Base-by-base conservation (phyloP, 331 rosid species). In the Acacia pycnantha region DNA sequence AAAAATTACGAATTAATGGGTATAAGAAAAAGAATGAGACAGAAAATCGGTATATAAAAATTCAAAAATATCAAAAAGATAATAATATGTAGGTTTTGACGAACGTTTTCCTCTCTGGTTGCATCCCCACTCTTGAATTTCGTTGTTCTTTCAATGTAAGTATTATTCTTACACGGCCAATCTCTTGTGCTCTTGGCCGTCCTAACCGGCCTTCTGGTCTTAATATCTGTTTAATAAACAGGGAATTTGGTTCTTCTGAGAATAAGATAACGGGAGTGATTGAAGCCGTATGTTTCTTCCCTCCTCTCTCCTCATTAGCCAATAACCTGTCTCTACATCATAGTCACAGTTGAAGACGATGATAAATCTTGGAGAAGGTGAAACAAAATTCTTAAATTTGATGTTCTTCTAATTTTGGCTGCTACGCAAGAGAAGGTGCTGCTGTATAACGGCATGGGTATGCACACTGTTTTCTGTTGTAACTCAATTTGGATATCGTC, bases 401-500 rank as follows among this genome's bases (percentile, higher is more conserved):
- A 6, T 64, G 41, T 22, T 64, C 31, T 29, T 64, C 41, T 64
- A 14, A 14, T 27, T 31, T 64, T 65, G 44, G 71, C 41, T 15
- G 14, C 71, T 8, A 19, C 21, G 44, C 44, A 65, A 31, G 16
- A 29, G 44, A 65, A 65, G 70, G 41, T 14, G 41, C 71, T 47
- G 18, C 46, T 66, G 29, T 19, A 41, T 11, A 40, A 43, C 47
- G 50, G 31, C 70, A 76, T 79, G 77, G 66, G n/a, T 50, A 78
- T 78, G 71, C 85, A 72, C 1, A 53, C 66, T 62, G 43, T 74
- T 61, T 74, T 79, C 50, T 64, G 44, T 76, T 77, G 76, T n/a
- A 53, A 56, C 24, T 70, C 83, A 46, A 68, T 86, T 70, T 81
- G 86, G 29, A 41, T 79, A 64, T 54, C 89, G 22, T 85, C 87